These are phyloP conservation scores for Tuber brumale DNA, from an alignment of 495 filamentous ascomycete species.

Conservation along the genomic window DNA sequence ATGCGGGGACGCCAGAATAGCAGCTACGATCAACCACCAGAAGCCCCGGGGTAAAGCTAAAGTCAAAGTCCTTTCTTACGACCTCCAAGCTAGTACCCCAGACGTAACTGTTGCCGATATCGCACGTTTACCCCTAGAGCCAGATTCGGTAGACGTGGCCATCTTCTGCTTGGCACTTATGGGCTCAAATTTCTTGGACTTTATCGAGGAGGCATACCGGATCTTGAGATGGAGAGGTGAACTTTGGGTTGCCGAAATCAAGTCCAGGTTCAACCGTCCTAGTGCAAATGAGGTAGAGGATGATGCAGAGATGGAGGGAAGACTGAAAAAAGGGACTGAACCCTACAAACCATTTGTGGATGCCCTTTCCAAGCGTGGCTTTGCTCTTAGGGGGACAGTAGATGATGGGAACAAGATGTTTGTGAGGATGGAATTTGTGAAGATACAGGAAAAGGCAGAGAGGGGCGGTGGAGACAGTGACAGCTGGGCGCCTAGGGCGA, in stretches of 20 bases:
- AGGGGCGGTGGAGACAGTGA: constrained; percentile 45
- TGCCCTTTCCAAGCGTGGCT: constrained; percentile 69
- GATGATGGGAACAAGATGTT: constrained; percentile 96
- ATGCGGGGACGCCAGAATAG: constrained; percentile 73
- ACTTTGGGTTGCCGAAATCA: constrained; percentile 94
- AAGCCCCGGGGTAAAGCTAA: constrained; percentile 36
- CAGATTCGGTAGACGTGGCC: constrained; percentile 70
- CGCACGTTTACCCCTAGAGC: constrained; percentile 65
- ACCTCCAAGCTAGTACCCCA: constrained; percentile 53
- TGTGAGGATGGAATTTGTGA: constrained; percentile 89
- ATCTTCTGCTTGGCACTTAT: constrained; percentile 94
- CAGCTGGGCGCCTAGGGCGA: constrained; percentile 45
- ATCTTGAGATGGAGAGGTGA: constrained; percentile 86
- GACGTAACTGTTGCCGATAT: constrained; percentile 85
- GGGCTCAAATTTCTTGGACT: constrained; percentile 96
- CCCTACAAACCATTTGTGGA: constrained; percentile 85
- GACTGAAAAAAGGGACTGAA: constrained; percentile 53
- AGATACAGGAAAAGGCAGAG: constrained; percentile 59
- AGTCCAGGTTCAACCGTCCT: constrained; percentile 62
- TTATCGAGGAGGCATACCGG: constrained; percentile 90
- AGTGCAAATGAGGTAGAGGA: constrained; percentile 49
- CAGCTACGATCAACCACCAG: constrained; percentile 51
- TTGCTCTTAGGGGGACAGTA: constrained; percentile 61
- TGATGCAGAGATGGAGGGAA: constrained; percentile 49
- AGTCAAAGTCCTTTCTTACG: constrained; percentile 61